Evolutionary conservation across 225 moss, liverwort and hornwort species (phyloP).

Genomic region (Pleurozium schreberi): DNA sequence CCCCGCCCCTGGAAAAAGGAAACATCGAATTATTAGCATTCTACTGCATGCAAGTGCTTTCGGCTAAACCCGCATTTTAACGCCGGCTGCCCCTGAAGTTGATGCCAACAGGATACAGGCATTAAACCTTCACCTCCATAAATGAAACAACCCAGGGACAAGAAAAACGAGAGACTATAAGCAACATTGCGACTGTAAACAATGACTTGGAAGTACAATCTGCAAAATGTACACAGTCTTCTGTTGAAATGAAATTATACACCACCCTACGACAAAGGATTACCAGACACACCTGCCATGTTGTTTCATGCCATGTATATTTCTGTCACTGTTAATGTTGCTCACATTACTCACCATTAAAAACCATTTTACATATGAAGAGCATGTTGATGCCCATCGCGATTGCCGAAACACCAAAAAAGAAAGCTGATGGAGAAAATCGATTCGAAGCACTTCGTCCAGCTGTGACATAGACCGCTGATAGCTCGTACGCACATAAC

Average conservation of each 20-base stretch:
- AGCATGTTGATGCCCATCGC: constrained; percentile 99
- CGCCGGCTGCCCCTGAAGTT: background rate
- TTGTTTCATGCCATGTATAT: background rate
- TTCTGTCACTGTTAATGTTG: background rate
- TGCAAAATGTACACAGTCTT: background rate
- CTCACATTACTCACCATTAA: constrained; percentile 68
- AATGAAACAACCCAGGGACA: background rate
- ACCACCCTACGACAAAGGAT: background rate
- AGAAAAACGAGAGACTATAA: background rate
- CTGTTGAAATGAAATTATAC: background rate
- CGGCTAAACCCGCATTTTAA: background rate
- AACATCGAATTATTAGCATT: background rate
- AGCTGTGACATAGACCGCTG: constrained; percentile 96
- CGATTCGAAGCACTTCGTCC: constrained; percentile 84
- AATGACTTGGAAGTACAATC: background rate
- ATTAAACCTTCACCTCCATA: background rate
- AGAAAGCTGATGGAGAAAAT: constrained; percentile 93
- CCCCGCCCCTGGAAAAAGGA: constrained; percentile 63
- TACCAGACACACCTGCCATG: background rate
- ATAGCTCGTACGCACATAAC: constrained; percentile 93
- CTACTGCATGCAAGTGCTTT: background rate
- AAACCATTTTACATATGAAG: constrained; percentile 99
- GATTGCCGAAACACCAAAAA: constrained; percentile 97
- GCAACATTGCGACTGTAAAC: background rate
- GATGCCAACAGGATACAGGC: background rate